Base-by-base conservation (phyloP, 1,284 basidiomycete genomes). In the Melampsora americana region DNA sequence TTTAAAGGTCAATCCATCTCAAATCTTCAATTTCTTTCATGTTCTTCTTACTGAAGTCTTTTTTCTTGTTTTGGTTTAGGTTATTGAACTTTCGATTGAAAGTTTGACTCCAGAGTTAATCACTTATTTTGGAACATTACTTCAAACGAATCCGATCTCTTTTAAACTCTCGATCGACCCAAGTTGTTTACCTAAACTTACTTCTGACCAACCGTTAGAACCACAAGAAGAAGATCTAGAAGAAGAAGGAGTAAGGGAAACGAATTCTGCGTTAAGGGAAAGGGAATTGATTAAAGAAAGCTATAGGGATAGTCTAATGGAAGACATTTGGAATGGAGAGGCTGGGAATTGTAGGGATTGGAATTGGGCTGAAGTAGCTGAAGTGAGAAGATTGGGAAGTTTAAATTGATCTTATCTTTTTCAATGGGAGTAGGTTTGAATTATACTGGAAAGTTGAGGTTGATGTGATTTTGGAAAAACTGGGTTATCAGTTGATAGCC, bases 1-100 rank as follows among this genome's bases (percentile, higher is more conserved):
- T 26, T 32, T 72, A 46, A 53, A 20, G 50, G 23, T 53, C 3
- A 53, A 53, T 18, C 5, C 14, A 53, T 5, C 5, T 2, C 3
- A 53, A 23, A 20, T 20, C 16, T 3, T 53, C 50, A 20, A 18
- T 12, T 53, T 53, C 50, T 53, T 53, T 3, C 3, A 53, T 53
- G 23, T 4, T 20, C 23, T 3, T 53, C 5, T 5, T 53, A 20
- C 16, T 53, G 18, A 53, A n/a, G n/a, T 53, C 50, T 23, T 4
- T 4, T 20, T 53, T 3, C 5, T 4, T 53, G 23, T 53, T 53
- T 53, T 23, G 18, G 23, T 53, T 53, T 53, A 72, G 70, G 61
- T 61, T 28, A 65, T 72, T 65, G 70, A 72, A 30, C 6, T 72
- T 5, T 72, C 70, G 20, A 32, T 72, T 5, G 44, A 72, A 50